Evolutionary conservation across 116 monocot genomes (phyloP), one percentile per base, ranked within the genome.

Genomic region (Thalassia testudinum): DNA sequence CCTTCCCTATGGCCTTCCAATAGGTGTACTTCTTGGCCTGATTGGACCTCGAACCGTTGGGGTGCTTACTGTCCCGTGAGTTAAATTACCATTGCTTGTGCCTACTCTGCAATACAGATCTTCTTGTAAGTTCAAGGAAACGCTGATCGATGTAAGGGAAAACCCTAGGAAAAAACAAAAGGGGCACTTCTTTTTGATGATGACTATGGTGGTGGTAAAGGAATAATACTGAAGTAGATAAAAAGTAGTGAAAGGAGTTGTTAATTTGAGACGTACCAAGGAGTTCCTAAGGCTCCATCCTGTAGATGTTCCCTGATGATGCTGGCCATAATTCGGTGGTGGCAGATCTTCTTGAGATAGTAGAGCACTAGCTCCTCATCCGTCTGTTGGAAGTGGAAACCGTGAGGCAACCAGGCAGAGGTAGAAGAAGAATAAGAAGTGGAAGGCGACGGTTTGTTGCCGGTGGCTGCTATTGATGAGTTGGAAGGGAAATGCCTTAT

Each of bases 71-170:
- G 59, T 92, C 91, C 40, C 79, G 70, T 0, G 76, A 82, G 58
- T 79, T 92, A 74, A 76, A 92, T 66, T 74, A 86, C 91, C 91
- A 92, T 61, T 92, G 91, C 67, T 72, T 78, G 62, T 92, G 86
- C 1, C 91, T 74, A 16, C 28, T 92, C 63, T 73, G 71, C 61
- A 86, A 29, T 43, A 74, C 21, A 1, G 91, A 86, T 74, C 70
- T 81, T 12, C 71, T 86, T 92, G 69, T 61, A 23, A 57, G 12
- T 43, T 10, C 30, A 3, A 34, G 30, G 10, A 34, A 3, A 34
- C n/a, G n/a, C n/a, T n/a, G n/a, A n/a, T n/a, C n/a, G n/a, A n/a
- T n/a, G n/a, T n/a, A n/a, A n/a, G n/a, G n/a, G n/a, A n/a, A n/a
- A n/a, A n/a, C n/a, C n/a, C n/a, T n/a, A n/a, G n/a, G n/a, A n/a